Conservation (phyloP, 2,329 filamentous ascomycete species). For the Penicillium italicum region DNA sequence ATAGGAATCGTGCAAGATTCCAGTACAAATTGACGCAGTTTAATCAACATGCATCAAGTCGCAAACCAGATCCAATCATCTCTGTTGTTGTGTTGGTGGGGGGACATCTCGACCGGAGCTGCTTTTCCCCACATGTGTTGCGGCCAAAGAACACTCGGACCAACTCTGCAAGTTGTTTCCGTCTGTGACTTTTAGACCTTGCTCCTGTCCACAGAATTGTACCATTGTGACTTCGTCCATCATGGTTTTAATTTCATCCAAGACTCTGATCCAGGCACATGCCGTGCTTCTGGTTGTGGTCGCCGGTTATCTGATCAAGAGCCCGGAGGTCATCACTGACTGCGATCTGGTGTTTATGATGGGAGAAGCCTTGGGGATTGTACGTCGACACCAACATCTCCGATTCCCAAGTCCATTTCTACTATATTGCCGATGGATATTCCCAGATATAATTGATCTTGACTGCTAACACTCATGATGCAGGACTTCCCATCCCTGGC, state of each 20-base stretch:
- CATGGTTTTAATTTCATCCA: constrained; percentile 80
- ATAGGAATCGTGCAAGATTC: background rate
- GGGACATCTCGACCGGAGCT: constrained; percentile 15
- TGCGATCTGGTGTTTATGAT: constrained; percentile 77
- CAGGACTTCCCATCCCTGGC: constrained; percentile 63
- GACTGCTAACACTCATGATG: constrained; percentile 6
- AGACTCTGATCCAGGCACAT: constrained; percentile 74
- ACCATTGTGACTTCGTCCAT: constrained; percentile 16
- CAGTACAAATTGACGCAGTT: background rate
- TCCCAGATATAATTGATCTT: background rate
- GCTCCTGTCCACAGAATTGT: background rate
- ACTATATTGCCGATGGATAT: background rate
- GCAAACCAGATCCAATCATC: constrained; percentile 4
- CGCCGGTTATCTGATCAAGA: constrained; percentile 77
- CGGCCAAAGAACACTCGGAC: constrained; percentile 10
- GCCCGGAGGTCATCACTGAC: constrained; percentile 68
- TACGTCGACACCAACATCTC: constrained; percentile 39
- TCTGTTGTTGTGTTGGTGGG: constrained; percentile 11
- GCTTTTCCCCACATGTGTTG: constrained; percentile 24
- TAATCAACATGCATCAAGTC: background rate
- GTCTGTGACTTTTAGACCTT: background rate
- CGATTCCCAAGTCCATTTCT: background rate
- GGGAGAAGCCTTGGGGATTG: constrained; percentile 78
- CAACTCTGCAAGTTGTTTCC: constrained; percentile 9
- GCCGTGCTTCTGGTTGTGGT: constrained; percentile 81